Base-by-base conservation (phyloP, 2,329 filamentous ascomycete genomes). In the Talaromyces rugulosus region DNA sequence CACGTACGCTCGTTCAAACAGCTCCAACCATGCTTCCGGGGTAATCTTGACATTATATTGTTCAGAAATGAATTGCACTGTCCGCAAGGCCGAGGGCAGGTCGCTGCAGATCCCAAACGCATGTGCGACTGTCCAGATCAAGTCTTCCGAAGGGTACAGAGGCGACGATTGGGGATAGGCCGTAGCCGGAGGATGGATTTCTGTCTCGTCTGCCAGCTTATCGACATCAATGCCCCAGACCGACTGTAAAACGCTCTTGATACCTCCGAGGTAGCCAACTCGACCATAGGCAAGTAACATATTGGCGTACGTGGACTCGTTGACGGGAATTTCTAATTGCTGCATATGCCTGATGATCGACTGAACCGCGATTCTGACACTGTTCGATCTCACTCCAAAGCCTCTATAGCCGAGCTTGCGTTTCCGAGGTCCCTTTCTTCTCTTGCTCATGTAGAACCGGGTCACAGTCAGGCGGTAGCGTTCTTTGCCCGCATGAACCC, bases 81-180 rank as follows among this genome's bases (percentile, higher is more conserved):
- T 69, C 47, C 83, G 80, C 30, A 88, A 69, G 12, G 85, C 89
- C 1, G 81, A 78, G 0, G 80, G 71, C 4, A 92, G 79, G 60
- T 88, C 81, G 55, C 84, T 87, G 73, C 88, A 90, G 64, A 81
- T 82, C n/a, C 88, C 84, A 65, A 88, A 90, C 1, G 81, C 79
- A 69, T 91, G 87, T 5, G 88, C 87, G n/a, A 93, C 76, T 8
- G 87, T 83, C 60, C 84, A 79, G 27, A 94, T 79, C 0, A 93
- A 78, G 2, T 78, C 77, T 7, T 72, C 65, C 0, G 83, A 85
- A 2, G 91, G 90, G 57, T 80, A 77, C 34, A 89, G 72, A 7
- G 84, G 82, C 1, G 84, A 87, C 31, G 80, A 77, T 0, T 66
- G 68, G 0, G 77, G 70, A 51, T 84, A 81, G 1, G 70, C 67